Percentiles rank a stretch among this genome's conserved stretches.
Conservation (phyloP, 2,329 filamentous ascomycete species). For the Clarireedia hainanense region DNA sequence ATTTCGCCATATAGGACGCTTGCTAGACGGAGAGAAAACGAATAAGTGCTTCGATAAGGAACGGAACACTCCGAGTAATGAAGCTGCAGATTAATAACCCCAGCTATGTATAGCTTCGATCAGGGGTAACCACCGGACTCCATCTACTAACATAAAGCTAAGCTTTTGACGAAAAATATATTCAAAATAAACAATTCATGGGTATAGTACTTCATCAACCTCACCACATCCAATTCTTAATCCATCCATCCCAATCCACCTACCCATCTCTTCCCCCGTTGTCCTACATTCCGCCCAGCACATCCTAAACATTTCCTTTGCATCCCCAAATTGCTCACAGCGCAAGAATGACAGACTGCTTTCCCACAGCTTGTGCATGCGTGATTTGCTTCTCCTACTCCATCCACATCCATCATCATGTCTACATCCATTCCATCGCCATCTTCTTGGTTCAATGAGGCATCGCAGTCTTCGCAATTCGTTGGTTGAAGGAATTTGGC, state of each 20-base stretch:
- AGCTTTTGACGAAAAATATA: too few species aligned
- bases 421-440: conserved; percentile 37
- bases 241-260: conserved; percentile 19
- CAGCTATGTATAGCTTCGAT: too few species aligned
- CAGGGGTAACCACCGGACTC: too few species aligned
- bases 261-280: conserved; percentile 14
- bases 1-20: too few species aligned
- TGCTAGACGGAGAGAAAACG: too few species aligned
- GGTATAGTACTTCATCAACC: background rate
- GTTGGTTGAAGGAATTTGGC: conserved; percentile 25
- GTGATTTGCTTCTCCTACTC: conserved; percentile 20
- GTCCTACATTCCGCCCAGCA: conserved; percentile 26
- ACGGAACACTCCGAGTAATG: too few species aligned
- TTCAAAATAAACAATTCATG: background rate
- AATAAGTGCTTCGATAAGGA: too few species aligned
- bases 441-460: conserved; percentile 20
- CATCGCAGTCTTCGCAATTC: conserved; percentile 49
- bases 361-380: conserved; percentile 45
- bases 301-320: conserved; percentile 46
- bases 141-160: too few species aligned
- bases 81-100: too few species aligned
- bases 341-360: conserved; percentile 51
- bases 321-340: conserved; percentile 49
- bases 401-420: conserved; percentile 31
- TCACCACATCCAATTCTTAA: background rate